Evolutionary conservation across 805 yeast species (phyloP), one percentile per base, ranked within the genome.

Genomic region (Wickerhamiella alocasiicola): DNA sequence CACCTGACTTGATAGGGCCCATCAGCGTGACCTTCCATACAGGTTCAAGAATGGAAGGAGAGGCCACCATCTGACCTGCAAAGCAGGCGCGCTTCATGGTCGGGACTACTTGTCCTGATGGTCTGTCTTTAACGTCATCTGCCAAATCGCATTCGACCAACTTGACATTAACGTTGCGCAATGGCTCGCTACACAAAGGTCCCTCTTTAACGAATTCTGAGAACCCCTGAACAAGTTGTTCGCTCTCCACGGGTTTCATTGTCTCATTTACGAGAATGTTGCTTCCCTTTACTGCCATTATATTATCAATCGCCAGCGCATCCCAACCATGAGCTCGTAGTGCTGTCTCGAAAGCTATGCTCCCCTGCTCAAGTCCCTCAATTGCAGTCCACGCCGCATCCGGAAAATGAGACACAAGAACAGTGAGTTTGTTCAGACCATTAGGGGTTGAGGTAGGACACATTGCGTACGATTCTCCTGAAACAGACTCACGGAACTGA

Each of bases 181-280:
- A 66, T 0, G 81, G 78, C 54, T 84, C 95, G 45, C 81, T 94
- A 46, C 93, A 76, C n/a, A 91, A 63, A 0, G 99, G 98, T 0
- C 98, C 98, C 51, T 82, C 94, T 42, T 74, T 66, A 0, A 72
- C 66, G 2, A 80, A 78, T 91, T 94, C 81, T 50, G 71, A 69
- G 60, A 88, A 91, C 0, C 97, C 98, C 49, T 77, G 78, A 2
- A 64, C 60, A 1, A 87, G 68, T 2, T 74, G 64, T 5, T 71
- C 76, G 45, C 72, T 76, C 21, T 71, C 64, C 0, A 44, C 25
- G 81, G 50, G 52, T 74, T 75, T 52, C 82, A 91, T 21, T 0
- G 93, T 81, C 50, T 88, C 96, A 56, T 88, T 82, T 13, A 65
- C 53, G 6, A 73, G 52, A 2, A 68, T 64, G 43, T 74, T 77